A percentile compares a stretch with the other conserved stretches of the same genome.
phyloP scores from a whole-genome alignment of 2,329 filamentous ascomycete species.

The Phoma sp. region DNA sequence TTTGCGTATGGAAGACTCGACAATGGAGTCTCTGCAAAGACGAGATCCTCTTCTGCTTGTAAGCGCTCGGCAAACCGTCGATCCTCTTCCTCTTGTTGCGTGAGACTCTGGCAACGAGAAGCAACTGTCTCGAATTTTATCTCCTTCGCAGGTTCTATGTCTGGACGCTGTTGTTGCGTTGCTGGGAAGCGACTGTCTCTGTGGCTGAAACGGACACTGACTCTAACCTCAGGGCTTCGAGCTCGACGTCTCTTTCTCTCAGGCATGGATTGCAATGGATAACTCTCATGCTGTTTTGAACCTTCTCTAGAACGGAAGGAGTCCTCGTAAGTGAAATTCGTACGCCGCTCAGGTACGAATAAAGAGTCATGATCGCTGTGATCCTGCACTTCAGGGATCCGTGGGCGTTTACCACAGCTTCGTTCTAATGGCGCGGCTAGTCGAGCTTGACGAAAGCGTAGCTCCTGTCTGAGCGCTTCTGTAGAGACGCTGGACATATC shows the following conservation, averaged over 20 bases:
- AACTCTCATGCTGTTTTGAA: background rate
- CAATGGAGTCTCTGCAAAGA: background rate
- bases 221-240: background rate
- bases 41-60: background rate
- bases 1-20: no score
- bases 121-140: no score
- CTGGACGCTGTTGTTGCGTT: no score
- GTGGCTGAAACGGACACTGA: background rate
- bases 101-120: no score
- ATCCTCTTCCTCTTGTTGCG: background rate
- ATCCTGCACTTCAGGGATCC: background rate
- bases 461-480: background rate
- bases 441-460: background rate
- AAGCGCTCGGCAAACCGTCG: background rate
- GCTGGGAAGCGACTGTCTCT: no score
- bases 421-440: background rate
- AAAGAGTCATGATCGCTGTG: background rate
- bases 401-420: background rate
- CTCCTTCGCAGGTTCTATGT: no score
- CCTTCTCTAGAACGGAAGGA: background rate
- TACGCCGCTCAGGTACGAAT: background rate
- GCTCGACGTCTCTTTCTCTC: background rate
- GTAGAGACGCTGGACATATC: constrained; percentile 1
- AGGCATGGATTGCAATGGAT: background rate
- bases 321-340: no score